phyloP scores from a whole-genome alignment of 2,329 filamentous ascomycete genomes.

The Botryotinia narcissicola region DNA sequence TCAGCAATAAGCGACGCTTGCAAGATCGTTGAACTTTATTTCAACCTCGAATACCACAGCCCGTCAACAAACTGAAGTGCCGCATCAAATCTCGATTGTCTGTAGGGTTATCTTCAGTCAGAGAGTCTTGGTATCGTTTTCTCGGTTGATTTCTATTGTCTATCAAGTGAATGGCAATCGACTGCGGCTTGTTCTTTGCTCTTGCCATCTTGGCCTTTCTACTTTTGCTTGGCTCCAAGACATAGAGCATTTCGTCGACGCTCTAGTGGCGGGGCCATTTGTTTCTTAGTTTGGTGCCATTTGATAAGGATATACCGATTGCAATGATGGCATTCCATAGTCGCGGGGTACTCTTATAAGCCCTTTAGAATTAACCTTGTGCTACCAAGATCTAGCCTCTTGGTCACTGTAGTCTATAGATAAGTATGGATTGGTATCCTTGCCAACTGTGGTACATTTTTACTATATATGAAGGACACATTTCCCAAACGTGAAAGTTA shows the following conservation, averaged over 20 bases:
- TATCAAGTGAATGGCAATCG: constrained; percentile 5
- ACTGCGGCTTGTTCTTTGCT: background rate
- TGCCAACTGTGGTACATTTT: background rate
- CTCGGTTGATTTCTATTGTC: background rate
- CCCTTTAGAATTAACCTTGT: background rate
- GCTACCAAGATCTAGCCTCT: background rate
- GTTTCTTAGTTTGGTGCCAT: background rate
- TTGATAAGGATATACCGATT: background rate
- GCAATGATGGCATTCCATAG: background rate
- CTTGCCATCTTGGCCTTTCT: constrained; percentile 2
- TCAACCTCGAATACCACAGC: background rate
- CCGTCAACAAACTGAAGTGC: background rate
- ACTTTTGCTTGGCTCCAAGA: constrained; percentile 13
- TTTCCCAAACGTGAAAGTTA: background rate
- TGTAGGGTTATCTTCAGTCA: background rate
- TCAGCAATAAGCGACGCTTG: constrained; percentile 3
- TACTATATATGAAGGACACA: background rate
- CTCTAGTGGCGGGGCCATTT: background rate
- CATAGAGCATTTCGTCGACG: background rate
- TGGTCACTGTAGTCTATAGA: background rate
- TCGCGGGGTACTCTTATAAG: background rate
- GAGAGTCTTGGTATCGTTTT: background rate
- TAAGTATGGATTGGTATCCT: background rate
- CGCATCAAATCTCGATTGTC: background rate
- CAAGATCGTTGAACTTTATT: constrained; percentile 6